Evolutionary conservation across 2,329 filamentous ascomycete species (phyloP).

Genomic region (Pseudogymnoascus sp.): DNA sequence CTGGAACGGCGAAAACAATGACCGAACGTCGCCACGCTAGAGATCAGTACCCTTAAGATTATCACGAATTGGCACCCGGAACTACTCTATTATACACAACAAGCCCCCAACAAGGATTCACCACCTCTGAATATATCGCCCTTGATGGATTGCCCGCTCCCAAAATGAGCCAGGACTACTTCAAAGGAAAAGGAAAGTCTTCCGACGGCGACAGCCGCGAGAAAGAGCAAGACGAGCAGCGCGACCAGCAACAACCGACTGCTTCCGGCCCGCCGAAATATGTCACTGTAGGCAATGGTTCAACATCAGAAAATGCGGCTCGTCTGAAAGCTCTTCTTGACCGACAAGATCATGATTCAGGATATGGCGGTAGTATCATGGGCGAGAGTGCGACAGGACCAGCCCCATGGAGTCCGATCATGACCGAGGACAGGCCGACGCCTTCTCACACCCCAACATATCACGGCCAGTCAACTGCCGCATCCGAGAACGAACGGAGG

Average conservation of each 20-base stretch:
- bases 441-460: conserved; percentile 32
- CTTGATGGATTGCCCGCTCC: conserved; percentile 12
- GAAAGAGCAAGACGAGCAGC: background rate
- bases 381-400: conserved; percentile 47
- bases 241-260: conserved; percentile 1
- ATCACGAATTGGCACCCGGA: background rate
- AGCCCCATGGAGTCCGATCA: conserved; percentile 37
- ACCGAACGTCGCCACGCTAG: conserved; percentile 6
- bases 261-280: conserved; percentile 49
- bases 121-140: conserved; percentile 15
- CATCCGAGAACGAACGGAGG: conserved; percentile 55
- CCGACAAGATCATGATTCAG: conserved; percentile 65
- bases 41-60: conserved; percentile 4
- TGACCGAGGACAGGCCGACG: conserved; percentile 39
- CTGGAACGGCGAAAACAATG: conserved; percentile 3
- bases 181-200: conserved; percentile 41
- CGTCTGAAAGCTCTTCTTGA: conserved; percentile 75
- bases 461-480: conserved; percentile 21
- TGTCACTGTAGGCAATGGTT: conserved; percentile 81
- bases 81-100: conserved; percentile 12
- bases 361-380: conserved; percentile 74
- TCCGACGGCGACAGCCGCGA: conserved; percentile 9
- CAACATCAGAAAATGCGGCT: conserved; percentile 71
- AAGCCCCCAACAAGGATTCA: conserved; percentile 30
- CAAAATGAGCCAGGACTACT: conserved; percentile 55